Base-by-base conservation (phyloP, 306 rosid genomes). In the Citrullus amarus region DNA sequence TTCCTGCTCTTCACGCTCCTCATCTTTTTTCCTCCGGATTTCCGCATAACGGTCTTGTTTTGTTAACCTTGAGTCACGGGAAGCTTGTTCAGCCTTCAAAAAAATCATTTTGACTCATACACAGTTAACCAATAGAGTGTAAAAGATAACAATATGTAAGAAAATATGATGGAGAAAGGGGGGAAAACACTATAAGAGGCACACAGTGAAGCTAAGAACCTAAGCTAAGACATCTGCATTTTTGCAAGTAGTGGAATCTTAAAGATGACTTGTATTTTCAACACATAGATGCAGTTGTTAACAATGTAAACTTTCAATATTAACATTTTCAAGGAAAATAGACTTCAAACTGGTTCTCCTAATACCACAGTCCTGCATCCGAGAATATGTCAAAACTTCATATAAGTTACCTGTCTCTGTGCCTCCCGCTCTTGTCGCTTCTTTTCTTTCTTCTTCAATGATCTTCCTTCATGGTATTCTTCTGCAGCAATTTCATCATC, bases 341-440 rank as follows among this genome's bases (percentile, higher is more conserved):
- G 43, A 70, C 38, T 44, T 22, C 6, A 7, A 50, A 28, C 22
- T 14, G 56, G 56, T 50, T 48, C 41, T 28, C 78, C 46, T 51
- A 56, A 50, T 30, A 32, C 34, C 18, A 53, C 14, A 16, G 6
- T 71, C 59, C 6, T 32, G 25, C 50, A 15, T 22, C 43, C 43
- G 50, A 15, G 15, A 25, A 13, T 13, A 28, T 46, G 58, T 70
- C 36, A 70, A 70, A 70, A 46, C 34, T 20, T 70, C 38, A 77
- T 51, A 71, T 22, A 59, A 71, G 78, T 78, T 72, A 88, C 99
- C 90, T 92, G 97, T 79, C 97, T 83, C 3, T 91, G 97, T 34
- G 93, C 90, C 81, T 92, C 99, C 79, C 97, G 90, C 84, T 92
- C 99, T 83, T 95, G 91, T 84, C 89, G 88, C 85, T 88, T 95